These are phyloP conservation scores for Pythium sukuiense DNA, from an alignment of 352 stramenopile genomes.

Conservation along the genomic window DNA sequence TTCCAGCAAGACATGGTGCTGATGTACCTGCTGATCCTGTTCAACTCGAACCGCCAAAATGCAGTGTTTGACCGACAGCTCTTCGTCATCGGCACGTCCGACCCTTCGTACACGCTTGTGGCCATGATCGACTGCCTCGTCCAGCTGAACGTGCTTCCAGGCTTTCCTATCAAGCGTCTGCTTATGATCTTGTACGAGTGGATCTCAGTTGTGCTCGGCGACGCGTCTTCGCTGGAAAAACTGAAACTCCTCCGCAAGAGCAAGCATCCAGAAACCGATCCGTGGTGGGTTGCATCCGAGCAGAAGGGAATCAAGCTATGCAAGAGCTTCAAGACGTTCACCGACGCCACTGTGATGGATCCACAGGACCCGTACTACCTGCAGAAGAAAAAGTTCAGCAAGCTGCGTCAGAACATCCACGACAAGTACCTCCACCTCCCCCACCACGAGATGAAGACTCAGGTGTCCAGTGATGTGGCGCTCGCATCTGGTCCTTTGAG, in stretches of 20 bases:
- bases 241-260: conserved; percentile 51
- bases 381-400: conserved; percentile 71
- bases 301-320: conserved; percentile 47
- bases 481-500: conserved; percentile 47
- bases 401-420: conserved; percentile 64
- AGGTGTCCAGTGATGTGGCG: conserved; percentile 44
- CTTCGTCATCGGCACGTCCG: conserved; percentile 57
- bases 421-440: conserved; percentile 69
- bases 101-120: conserved; percentile 57
- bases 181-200: conserved; percentile 75
- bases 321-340: conserved; percentile 73
- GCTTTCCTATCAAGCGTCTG: conserved; percentile 79
- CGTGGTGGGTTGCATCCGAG: conserved; percentile 50
- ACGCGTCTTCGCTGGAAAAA: conserved; percentile 47
- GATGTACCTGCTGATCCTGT: conserved; percentile 74
- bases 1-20: conserved; percentile 80
- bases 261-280: conserved; percentile 40
- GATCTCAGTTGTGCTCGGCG: conserved; percentile 57
- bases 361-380: conserved; percentile 67
- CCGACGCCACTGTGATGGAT: conserved; percentile 48
- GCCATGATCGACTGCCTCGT: conserved; percentile 75
- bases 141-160: conserved; percentile 66
- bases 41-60: conserved; percentile 68
- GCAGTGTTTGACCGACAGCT: conserved; percentile 69
- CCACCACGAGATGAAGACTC: conserved; percentile 57